A percentile compares a stretch with the other conserved stretches of the same genome.
These are phyloP conservation scores for Penicillium fimorum DNA, from an alignment of 495 filamentous ascomycete genomes.

Conservation along the genomic window DNA sequence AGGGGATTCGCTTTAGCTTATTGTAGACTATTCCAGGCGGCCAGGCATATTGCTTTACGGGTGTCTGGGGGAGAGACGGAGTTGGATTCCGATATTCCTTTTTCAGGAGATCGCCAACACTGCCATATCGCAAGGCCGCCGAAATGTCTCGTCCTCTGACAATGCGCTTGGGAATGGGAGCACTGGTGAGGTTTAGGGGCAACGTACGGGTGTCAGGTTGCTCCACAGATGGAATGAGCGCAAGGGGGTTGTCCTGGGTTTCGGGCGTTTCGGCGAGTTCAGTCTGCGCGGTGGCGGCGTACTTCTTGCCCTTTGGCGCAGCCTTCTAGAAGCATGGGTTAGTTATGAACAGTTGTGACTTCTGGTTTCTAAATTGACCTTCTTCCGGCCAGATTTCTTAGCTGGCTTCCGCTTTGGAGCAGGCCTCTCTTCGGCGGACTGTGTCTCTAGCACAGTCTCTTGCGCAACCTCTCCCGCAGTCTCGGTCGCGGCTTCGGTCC, in stretches of 20 bases:
- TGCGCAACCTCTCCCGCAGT: background rate
- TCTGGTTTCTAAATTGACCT: background rate
- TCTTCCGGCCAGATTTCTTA: slow-evolving; percentile 1
- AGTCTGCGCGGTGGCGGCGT: background rate
- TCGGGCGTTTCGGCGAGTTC: background rate
- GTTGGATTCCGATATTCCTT: background rate
- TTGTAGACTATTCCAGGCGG: background rate
- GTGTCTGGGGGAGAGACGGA: background rate
- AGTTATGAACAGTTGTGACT: background rate
- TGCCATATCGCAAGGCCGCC: background rate
- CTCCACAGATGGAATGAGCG: background rate
- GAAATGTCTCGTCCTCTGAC: background rate
- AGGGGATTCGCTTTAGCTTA: background rate
- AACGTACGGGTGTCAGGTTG: slow-evolving; percentile 4
- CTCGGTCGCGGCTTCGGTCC: background rate
- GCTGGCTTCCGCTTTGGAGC: background rate
- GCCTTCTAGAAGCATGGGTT: background rate
- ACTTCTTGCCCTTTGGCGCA: background rate
- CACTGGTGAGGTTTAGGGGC: background rate
- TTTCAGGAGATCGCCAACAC: background rate
- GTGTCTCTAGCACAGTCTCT: background rate
- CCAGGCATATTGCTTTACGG: background rate
- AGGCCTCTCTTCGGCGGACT: slow-evolving; percentile 7
- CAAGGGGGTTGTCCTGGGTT: background rate
- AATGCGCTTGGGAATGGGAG: background rate